Evolutionary conservation across 768 basidiomycete species (phyloP).

Genomic region (Boletus reticuloceps): DNA sequence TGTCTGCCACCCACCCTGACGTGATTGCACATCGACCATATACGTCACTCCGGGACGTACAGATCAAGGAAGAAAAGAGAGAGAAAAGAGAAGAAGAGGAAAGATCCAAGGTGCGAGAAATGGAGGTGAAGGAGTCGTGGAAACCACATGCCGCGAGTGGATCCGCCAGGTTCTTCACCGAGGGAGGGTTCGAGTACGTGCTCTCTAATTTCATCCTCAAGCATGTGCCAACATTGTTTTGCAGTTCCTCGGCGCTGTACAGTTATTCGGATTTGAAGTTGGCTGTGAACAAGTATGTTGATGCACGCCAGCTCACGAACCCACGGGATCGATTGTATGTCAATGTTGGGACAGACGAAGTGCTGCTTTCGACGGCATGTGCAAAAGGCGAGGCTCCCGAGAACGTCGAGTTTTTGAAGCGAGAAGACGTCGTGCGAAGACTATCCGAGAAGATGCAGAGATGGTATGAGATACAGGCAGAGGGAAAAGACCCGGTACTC

Average conservation of each 20-base stretch:
- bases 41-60: constrained; percentile 64
- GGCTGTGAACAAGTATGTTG: constrained; percentile 62
- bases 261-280: constrained; percentile 53
- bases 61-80: constrained; percentile 59
- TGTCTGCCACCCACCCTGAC: constrained; percentile 55
- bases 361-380: constrained; percentile 37
- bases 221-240: not conserved
- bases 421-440: constrained; percentile 58
- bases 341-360: constrained; percentile 51
- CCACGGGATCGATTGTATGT: constrained; percentile 64
- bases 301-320: constrained; percentile 60
- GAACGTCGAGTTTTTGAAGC: constrained; percentile 54
- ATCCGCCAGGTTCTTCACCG: constrained; percentile 60
- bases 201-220: not conserved
- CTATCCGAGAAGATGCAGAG: constrained; percentile 68
- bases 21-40: constrained; percentile 52
- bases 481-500: constrained; percentile 52
- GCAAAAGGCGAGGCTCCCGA: constrained; percentile 31
- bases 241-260: constrained; percentile 56
- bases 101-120: constrained; percentile 44
- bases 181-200: constrained; percentile 59
- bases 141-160: constrained; percentile 57
- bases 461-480: constrained; percentile 64
- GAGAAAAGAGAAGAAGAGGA: constrained; percentile 52
- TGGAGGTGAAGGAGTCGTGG: constrained; percentile 69